Percentiles rank a stretch among this genome's conserved stretches.
Evolutionary conservation across 805 yeast species (phyloP).

Genomic region (Sugiyamaella floridensis): DNA sequence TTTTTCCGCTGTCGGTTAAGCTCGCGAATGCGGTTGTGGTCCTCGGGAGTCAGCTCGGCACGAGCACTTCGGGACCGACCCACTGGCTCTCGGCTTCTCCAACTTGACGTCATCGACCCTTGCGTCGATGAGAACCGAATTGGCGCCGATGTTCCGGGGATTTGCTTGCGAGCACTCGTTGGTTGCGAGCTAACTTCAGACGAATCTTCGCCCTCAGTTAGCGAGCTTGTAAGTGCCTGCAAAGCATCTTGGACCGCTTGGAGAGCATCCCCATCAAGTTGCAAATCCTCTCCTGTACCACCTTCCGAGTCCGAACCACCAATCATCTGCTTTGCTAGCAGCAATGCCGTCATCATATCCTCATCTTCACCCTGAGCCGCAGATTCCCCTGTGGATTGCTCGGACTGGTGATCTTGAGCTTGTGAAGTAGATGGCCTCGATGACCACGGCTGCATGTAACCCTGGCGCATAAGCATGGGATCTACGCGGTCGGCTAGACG

Average conservation of each 20-base stretch:
- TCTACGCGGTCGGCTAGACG: conserved; percentile 13
- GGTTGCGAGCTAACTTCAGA: neutral
- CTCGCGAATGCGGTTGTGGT: conserved; percentile 50
- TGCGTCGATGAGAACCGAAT: neutral
- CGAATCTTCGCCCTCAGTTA: conserved; percentile 4
- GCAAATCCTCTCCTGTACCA: conserved; percentile 4
- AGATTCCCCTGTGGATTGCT: neutral
- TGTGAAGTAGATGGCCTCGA: neutral
- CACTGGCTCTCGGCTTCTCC: neutral
- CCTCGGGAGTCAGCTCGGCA: conserved; percentile 25
- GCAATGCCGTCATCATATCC: conserved; percentile 30
- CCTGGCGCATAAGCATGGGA: conserved; percentile 19
- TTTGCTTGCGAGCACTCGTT: neutral
- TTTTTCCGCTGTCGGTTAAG: conserved; percentile 75
- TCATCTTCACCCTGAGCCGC: conserved; percentile 6
- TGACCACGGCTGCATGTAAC: conserved; percentile 10
- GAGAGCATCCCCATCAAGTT: conserved; percentile 16
- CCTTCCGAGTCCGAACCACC: conserved; percentile 8
- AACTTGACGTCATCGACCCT: neutral
- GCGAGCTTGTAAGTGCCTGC: conserved; percentile 15
- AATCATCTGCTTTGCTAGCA: conserved; percentile 32
- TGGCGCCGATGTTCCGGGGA: neutral
- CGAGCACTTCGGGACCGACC: neutral
- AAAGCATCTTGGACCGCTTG: conserved; percentile 24
- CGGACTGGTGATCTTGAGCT: neutral